Evolutionary conservation across 2,329 filamentous ascomycete species (phyloP), one percentile per base, ranked within the genome.

Genomic region (Exophiala viscosa): DNA sequence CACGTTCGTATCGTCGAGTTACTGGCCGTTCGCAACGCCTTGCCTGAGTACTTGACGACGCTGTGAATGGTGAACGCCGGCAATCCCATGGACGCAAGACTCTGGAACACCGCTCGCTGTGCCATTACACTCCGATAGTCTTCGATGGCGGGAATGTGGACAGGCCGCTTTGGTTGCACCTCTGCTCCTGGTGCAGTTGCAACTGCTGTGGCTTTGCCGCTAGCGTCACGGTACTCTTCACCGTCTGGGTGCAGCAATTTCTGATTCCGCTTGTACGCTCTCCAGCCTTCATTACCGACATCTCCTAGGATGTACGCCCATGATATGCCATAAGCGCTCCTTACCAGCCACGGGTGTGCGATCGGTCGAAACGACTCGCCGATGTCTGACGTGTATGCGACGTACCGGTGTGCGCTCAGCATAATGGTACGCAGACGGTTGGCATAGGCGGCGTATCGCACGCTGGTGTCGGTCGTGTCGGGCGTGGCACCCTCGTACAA

Each of bases 381-480:
- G 59, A 99, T 92, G 65, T 97, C 92, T 15, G 86, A 91, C 0
- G 93, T 97, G 70, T 99, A 99, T 51, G 93, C 93, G 44, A 99
- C 90, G 66, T 99, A 99, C 65, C 93, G 86, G 66, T 97, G 93
- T 3, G 91, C 91, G 13, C 88, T 90, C 62, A 91, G 76, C 65
- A 99, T 83, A 61, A 97, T 88, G 6, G 91, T 96, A 57, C 89
- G 85, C 58, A 93, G 75, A 44, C 93, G 85, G 55, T 85, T 84
- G 43, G 90, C 89, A 73, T 99, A 99, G 62, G 88, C 93, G 52
- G 91, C 92, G 73, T 97, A 99, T 65, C 93, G 87, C 65, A 95
- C 76, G 62, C 84, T 86, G 62, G 84, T 87, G 49, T 96, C 89
- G 54, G 90, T 96, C 4, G 90, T 88, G 63, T 95, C 86, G 51